Conservation (phyloP, 2,329 filamentous ascomycete genomes). For the Sordariomycetes sp. region DNA sequence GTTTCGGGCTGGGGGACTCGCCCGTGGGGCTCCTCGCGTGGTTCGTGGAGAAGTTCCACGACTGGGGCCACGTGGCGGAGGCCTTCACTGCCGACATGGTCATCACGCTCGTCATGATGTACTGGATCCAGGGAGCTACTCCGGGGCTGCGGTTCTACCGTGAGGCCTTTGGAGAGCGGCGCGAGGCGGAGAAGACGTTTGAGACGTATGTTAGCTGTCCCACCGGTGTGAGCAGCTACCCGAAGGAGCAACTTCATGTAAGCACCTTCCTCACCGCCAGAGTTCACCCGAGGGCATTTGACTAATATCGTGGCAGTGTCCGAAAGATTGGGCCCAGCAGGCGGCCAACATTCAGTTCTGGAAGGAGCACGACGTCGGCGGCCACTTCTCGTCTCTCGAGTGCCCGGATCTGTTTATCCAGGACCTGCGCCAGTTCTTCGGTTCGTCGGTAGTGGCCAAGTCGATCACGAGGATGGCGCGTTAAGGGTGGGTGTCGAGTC, state of each 20-base stretch:
- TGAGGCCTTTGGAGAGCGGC: not conserved
- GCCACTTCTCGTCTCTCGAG: slow-evolving; percentile 6
- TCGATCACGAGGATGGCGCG: not conserved
- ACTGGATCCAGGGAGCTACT: not conserved
- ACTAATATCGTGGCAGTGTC: not conserved
- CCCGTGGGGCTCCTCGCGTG: slow-evolving; percentile 43
- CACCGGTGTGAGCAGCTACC: not conserved
- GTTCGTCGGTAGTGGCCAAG: not conserved
- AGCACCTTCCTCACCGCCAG: not conserved
- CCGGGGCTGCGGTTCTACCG: not conserved
- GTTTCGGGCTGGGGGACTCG: slow-evolving; percentile 54
- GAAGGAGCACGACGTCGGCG: slow-evolving; percentile 5
- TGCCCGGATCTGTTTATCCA: slow-evolving; percentile 3
- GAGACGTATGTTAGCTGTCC: not conserved
- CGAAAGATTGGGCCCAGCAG: slow-evolving; percentile 43
- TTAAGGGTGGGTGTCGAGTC: too few relatives aligned
- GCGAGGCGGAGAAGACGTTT: not conserved
- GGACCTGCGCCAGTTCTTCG: slow-evolving; percentile 2
- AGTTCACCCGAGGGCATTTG: too few relatives aligned
- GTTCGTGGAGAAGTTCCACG: not conserved
- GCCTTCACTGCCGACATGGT: too few relatives aligned
- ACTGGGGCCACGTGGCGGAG: too few relatives aligned
- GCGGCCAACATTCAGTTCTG: slow-evolving; percentile 6
- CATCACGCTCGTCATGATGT: too few relatives aligned
- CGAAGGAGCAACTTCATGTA: not conserved